Base-by-base conservation (phyloP, 306 rosid species). In the Inga leiocalycina region DNA sequence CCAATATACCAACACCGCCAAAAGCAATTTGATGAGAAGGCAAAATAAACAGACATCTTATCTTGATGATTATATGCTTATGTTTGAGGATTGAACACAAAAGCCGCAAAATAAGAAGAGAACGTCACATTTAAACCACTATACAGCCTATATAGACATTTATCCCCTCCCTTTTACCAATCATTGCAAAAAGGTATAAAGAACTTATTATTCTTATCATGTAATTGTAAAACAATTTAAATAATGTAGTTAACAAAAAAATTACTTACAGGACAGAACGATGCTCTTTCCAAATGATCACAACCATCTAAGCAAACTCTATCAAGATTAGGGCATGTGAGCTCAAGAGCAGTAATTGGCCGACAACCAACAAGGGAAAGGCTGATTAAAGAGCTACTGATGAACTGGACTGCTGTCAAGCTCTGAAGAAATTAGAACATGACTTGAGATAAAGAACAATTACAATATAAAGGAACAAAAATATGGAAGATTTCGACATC, bases 301-400 rank as follows among this genome's bases (percentile, higher is more conserved):
- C 98, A 94, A 22, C 98, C 98, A 85, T 94, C 97, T 82, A 94
- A 86, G 79, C 90, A 83, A 81, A 94, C 93, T 80, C 82, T 88
- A 85, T 91, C 92, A 27, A 94, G 95, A 83, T 82, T 79, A 48
- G 92, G 95, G 82, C 98, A 91, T 6, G 81, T 86, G 73, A 94
- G 92, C 82, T 91, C 89, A 5, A 94, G 93, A 76, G 89, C 72
- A 66, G 90, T 94, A 77, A 92, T 83, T 70, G 85, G 87, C 71
- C 94, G 95, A 80, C 98, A 94, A 85, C 98, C 97, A 83, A 89
- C 94, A 86, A 94, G 98, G 22, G 97, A 94, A 68, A 94, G 97
- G 79, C 87, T 85, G 86, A 78, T 84, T 68, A 94, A 77, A 75
- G 98, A 89, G 76, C 89, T 85, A 83, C 95, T 92, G 81, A 84